Conservation (phyloP, 1,284 basidiomycete genomes). For the Tilletia caries region DNA sequence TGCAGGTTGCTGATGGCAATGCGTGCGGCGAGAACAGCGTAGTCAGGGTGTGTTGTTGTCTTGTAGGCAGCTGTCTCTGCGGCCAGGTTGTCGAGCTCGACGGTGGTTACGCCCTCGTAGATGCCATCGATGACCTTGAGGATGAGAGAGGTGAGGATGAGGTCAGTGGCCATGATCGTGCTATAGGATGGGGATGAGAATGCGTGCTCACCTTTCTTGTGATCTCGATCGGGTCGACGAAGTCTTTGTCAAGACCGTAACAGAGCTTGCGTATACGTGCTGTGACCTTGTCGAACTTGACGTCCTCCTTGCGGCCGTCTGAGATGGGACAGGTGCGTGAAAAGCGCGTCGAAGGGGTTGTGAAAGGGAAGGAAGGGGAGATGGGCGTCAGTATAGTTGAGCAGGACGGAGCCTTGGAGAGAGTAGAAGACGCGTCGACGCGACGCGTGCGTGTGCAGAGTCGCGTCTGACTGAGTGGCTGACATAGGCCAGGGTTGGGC, state of each 20-base stretch:
- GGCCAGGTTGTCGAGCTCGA: constrained; percentile 75
- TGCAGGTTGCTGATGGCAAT: constrained; percentile 98
- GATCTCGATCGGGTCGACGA: constrained; percentile 86
- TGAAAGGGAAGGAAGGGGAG: not conserved
- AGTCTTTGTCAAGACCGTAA: constrained; percentile 89
- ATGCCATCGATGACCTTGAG: constrained; percentile 88
- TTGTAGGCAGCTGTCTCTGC: constrained; percentile 96
- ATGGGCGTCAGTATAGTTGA: not conserved
- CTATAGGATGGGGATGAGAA: not conserved
- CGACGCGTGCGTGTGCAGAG: not conserved
- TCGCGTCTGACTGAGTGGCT: not conserved
- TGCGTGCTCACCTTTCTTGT: constrained; percentile 39
- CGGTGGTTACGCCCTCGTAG: constrained; percentile 92
- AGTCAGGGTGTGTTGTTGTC: constrained; percentile 90
- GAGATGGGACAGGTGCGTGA: not conserved
- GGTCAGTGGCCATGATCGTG: not conserved
- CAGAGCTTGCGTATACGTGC: constrained; percentile 90
- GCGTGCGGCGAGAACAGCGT: constrained; percentile 94
- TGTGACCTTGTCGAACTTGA: constrained; percentile 53
- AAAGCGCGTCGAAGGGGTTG: not conserved
- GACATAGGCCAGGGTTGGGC: not conserved
- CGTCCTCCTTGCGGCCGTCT: constrained; percentile 21
- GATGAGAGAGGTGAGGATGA: constrained; percentile 59
- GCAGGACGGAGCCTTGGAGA: not conserved
- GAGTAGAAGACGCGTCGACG: not conserved